A percentile compares a stretch with the other conserved stretches of the same genome.
Conservation (phyloP, 164 flowering plant species). For the Aristolochia fimbriata region DNA sequence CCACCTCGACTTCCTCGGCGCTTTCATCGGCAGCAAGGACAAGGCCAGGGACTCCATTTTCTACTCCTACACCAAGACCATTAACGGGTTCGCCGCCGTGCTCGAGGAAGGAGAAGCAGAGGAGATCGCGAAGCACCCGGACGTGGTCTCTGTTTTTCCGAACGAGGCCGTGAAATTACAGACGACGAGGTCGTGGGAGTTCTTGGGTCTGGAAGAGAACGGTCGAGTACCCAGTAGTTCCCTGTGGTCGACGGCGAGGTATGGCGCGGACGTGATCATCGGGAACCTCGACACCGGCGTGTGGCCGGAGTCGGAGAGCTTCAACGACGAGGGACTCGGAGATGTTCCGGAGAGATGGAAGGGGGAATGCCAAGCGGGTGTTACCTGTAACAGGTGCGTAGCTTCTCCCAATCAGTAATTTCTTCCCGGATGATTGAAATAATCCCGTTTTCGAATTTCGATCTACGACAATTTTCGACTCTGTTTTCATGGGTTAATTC, state of each 20-base stretch:
- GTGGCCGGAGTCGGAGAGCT: constrained; percentile 15
- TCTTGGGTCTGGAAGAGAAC: constrained; percentile 1
- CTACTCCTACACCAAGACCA: constrained; percentile 3
- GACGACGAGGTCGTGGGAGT: constrained; percentile 9
- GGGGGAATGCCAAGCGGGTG: constrained; percentile 5
- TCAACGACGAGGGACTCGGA: constrained; percentile 6
- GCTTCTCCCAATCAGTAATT: neutral
- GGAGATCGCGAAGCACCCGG: constrained; percentile 1
- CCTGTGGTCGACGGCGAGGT: constrained; percentile 1
- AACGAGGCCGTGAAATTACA: neutral
- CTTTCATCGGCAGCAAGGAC: constrained; percentile 5
- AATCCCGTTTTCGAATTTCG: no score
- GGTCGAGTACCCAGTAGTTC: neutral
- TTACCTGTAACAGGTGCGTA: constrained; percentile 7
- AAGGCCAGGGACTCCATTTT: constrained; percentile 7
- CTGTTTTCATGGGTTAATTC: no score
- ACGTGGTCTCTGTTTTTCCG: constrained; percentile 2
- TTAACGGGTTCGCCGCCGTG: constrained; percentile 8
- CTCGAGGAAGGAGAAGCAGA: constrained; percentile 7
- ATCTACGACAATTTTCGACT: no score
- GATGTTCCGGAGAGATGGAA: constrained; percentile 8
- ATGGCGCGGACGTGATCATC: constrained; percentile 6
- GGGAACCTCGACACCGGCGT: constrained; percentile 5
- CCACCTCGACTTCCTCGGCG: constrained; percentile 1
- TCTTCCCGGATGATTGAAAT: neutral